phyloP scores from a whole-genome alignment of 129 eudicot genomes.

The Flaveria robusta region DNA sequence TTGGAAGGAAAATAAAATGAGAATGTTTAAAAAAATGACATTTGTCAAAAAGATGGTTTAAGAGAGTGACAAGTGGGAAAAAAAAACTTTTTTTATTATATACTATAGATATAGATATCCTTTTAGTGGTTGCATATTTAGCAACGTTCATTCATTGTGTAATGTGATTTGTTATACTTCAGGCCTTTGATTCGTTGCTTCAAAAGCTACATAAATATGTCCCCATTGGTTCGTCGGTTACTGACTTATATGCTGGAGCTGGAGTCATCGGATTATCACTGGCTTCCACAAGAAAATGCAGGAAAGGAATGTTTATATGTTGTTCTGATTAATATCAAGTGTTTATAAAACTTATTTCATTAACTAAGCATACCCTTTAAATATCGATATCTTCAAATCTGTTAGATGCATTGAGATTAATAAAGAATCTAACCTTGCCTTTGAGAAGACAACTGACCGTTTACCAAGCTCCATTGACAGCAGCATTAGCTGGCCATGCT shows the following conservation, averaged over 20 bases:
- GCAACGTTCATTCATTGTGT: constrained; percentile 22
- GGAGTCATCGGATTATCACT: constrained; percentile 95
- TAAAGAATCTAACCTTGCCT: constrained; percentile 84
- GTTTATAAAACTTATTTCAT: constrained; percentile 2
- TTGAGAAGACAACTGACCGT: constrained; percentile 87
- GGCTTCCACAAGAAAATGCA: constrained; percentile 86
- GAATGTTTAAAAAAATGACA: too few relatives aligned
- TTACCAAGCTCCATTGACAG: constrained; percentile 61
- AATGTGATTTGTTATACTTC: constrained; percentile 30
- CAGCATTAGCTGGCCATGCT: constrained; percentile 96
- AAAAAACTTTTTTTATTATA: too few relatives aligned
- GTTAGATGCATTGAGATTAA: constrained; percentile 90
- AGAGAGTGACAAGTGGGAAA: too few relatives aligned
- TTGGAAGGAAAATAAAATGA: too few relatives aligned
- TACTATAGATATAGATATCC: too few relatives aligned
- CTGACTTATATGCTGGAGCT: constrained; percentile 97
- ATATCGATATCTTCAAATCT: constrained; percentile 48
- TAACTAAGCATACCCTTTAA: constrained; percentile 7
- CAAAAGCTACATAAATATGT: constrained; percentile 85
- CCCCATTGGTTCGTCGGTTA: constrained; percentile 84
- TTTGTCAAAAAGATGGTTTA: too few relatives aligned
- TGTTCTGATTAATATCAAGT: constrained; percentile 17
- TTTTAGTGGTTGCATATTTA: constrained; percentile 16
- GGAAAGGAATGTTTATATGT: constrained; percentile 41
- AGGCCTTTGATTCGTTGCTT: constrained; percentile 97